phyloP scores from a whole-genome alignment of 768 basidiomycete species.

The Amanita rubescens region DNA sequence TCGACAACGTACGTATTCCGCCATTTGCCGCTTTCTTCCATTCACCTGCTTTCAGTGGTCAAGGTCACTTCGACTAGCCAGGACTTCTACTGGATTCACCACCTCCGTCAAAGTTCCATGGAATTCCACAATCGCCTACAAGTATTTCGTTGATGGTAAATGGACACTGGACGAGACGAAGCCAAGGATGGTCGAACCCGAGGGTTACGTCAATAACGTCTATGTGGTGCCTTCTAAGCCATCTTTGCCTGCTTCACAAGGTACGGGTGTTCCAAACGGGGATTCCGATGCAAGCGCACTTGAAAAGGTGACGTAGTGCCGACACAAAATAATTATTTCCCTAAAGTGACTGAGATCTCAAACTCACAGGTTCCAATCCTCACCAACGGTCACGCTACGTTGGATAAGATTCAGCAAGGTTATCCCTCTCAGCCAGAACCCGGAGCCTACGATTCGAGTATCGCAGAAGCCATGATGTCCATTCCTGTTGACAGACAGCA shows the following conservation, averaged over 20 bases:
- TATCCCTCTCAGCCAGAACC: not conserved
- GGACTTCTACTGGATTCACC: conserved; percentile 47
- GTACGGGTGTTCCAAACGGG: not conserved
- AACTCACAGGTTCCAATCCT: not conserved
- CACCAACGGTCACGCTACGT: not conserved
- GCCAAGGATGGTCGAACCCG: conserved; percentile 52
- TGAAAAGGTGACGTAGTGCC: conserved; percentile 3
- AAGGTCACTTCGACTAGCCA: conserved; percentile 45
- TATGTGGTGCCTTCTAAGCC: conserved; percentile 46
- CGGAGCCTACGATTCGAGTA: not conserved
- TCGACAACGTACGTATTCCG: conserved; percentile 55
- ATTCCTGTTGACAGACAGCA: conserved; percentile 3
- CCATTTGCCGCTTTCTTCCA: not conserved
- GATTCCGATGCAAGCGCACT: not conserved
- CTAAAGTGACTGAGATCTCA: not conserved
- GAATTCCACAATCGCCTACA: conserved; percentile 60
- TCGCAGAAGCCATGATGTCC: not conserved
- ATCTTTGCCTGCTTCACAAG: not conserved
- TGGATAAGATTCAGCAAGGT: not conserved
- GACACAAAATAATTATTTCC: not conserved
- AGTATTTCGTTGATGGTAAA: conserved; percentile 71
- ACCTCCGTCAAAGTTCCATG: conserved; percentile 50
- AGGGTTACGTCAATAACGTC: conserved; percentile 69
- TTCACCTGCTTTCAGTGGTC: conserved; percentile 42
- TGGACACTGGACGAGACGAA: conserved; percentile 51